Evolutionary conservation across 2,329 filamentous ascomycete genomes (phyloP).

Genomic region (Trichoderma sp.): DNA sequence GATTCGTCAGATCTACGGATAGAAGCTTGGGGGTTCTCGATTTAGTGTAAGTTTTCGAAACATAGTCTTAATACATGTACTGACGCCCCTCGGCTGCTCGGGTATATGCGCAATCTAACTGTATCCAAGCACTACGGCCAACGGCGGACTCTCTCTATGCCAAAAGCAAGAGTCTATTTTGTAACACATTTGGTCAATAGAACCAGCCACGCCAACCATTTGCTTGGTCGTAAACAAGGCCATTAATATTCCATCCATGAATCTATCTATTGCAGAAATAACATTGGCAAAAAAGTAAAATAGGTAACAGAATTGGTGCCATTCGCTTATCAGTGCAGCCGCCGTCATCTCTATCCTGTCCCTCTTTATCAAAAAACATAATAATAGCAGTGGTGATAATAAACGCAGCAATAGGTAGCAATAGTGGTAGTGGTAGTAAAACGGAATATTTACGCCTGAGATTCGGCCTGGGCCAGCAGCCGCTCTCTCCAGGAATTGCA

Average conservation of each 20-base stretch:
- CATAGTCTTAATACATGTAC: not conserved
- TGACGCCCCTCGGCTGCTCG: not conserved
- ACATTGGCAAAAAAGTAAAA: not conserved
- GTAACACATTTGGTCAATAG: not conserved
- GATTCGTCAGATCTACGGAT: not conserved
- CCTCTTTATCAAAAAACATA: not conserved
- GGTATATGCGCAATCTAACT: not conserved
- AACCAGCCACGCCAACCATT: not conserved
- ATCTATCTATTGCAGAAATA: constrained; percentile 6
- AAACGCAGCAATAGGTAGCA: constrained; percentile 3
- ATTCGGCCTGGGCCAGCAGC: constrained; percentile 67
- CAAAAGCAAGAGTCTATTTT: not conserved
- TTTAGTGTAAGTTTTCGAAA: not conserved
- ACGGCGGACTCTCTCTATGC: not conserved
- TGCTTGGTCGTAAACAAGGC: not conserved
- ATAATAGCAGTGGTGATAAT: not conserved
- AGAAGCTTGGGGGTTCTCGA: not conserved
- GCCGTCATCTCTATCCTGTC: constrained; percentile 16
- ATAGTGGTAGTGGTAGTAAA: not conserved
- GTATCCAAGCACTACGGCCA: not conserved
- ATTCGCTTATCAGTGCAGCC: constrained; percentile 28
- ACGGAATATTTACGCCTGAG: constrained; percentile 43
- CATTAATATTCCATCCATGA: constrained; percentile 4
- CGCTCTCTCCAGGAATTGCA: constrained; percentile 83
- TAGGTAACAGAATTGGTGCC: not conserved